Evolutionary conservation across 139 green algal genomes (phyloP).

Genomic region (Asterochloris erici): DNA sequence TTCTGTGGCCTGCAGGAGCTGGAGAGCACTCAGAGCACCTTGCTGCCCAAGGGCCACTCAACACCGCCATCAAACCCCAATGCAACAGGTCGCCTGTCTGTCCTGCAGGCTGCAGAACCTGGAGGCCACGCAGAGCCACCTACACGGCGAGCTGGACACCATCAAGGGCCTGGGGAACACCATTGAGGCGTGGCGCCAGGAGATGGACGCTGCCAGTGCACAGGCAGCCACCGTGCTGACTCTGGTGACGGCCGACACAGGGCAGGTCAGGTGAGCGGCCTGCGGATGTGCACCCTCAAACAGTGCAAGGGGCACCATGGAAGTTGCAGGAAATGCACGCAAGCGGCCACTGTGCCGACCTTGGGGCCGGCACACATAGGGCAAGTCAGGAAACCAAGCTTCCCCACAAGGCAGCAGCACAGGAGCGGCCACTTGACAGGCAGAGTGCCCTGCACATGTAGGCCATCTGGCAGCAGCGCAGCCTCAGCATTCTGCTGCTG

Average conservation of each 20-base stretch:
- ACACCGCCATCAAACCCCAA: no score
- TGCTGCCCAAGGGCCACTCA: not conserved
- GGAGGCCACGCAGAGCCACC: not conserved
- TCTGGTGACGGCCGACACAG: conserved; percentile 1
- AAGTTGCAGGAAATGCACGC: not conserved
- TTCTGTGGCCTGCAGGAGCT: conserved; percentile 10
- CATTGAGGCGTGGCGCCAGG: conserved; percentile 15
- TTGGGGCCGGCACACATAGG: not conserved
- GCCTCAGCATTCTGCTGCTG: no score
- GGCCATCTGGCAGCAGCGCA: no score
- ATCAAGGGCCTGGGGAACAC: conserved; percentile 9
- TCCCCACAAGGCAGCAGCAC: no score
- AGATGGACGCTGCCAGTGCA: conserved; percentile 10
- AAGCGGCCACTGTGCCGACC: not conserved
- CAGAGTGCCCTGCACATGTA: no score
- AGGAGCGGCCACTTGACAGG: no score
- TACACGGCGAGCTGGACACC: conserved; percentile 5
- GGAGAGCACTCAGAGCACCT: not conserved
- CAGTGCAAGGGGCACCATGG: not conserved
- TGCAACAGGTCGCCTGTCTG: no score
- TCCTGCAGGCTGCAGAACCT: conserved; percentile 11
- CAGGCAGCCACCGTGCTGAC: conserved; percentile 12
- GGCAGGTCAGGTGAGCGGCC: not conserved
- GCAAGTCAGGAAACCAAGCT: no score
- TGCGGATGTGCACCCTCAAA: not conserved